phyloP scores from a whole-genome alignment of 2,329 filamentous ascomycete species.

The Tolypocladium ovalisporum region DNA sequence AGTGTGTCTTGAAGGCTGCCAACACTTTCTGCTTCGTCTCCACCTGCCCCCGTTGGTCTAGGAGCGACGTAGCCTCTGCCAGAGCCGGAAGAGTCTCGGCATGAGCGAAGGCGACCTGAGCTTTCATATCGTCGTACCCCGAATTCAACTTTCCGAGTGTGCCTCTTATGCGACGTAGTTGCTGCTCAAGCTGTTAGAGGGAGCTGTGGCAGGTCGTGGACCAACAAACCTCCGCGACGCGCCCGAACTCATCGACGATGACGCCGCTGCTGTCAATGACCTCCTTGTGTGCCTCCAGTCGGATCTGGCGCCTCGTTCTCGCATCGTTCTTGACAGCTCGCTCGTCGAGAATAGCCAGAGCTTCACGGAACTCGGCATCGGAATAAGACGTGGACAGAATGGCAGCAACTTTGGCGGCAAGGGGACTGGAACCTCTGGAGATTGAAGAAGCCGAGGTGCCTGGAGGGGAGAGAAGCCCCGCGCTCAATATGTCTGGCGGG shows the following conservation, averaged over 20 bases:
- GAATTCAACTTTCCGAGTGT: slow-evolving; percentile 70
- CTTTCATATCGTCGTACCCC: slow-evolving; percentile 71
- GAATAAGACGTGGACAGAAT: slow-evolving; percentile 88
- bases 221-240: slow-evolving; percentile 66
- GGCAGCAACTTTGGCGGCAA: slow-evolving; percentile 71
- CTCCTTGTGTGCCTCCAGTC: slow-evolving; percentile 79
- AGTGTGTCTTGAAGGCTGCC: slow-evolving; percentile 68
- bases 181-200: slow-evolving; percentile 38
- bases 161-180: slow-evolving; percentile 73
- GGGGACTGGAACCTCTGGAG: slow-evolving; percentile 44
- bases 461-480: slow-evolving; percentile 61
- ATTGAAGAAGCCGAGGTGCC: slow-evolving; percentile 62
- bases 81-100: slow-evolving; percentile 64
- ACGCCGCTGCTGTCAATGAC: slow-evolving; percentile 87
- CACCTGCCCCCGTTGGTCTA: slow-evolving; percentile 61
- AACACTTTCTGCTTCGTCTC: slow-evolving; percentile 74
- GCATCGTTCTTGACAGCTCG: slow-evolving; percentile 62
- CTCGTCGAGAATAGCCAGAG: slow-evolving; percentile 66
- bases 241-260: slow-evolving; percentile 78
- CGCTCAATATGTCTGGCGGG: slow-evolving; percentile 12
- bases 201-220: neutral
- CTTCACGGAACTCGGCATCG: slow-evolving; percentile 82
- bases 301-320: slow-evolving; percentile 66
- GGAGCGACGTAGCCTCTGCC: slow-evolving; percentile 63
- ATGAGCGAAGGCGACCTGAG: slow-evolving; percentile 64